A percentile compares a stretch with the other conserved stretches of the same genome.
phyloP scores from a whole-genome alignment of 2,329 filamentous ascomycete genomes.

The Aspergillus phoenicis region DNA sequence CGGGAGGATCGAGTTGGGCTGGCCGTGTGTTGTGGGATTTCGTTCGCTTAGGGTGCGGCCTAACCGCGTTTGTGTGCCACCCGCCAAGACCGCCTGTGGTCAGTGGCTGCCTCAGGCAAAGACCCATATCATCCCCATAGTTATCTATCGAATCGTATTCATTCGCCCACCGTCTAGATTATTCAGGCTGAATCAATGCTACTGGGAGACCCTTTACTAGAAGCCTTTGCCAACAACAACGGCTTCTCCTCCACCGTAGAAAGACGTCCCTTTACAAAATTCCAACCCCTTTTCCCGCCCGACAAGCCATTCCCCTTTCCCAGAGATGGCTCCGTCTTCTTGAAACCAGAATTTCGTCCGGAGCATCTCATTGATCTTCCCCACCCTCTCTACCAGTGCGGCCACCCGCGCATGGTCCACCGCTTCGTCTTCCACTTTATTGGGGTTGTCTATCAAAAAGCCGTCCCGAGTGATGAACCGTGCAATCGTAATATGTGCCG shows the following conservation, averaged over 20 bases:
- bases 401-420: constrained; percentile 58
- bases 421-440: constrained; percentile 32
- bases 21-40: constrained; percentile 47
- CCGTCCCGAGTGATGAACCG: constrained; percentile 73
- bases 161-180: neutral
- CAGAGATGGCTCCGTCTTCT: constrained; percentile 42
- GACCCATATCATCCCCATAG: neutral
- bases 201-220: neutral
- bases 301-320: constrained; percentile 77
- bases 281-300: constrained; percentile 82
- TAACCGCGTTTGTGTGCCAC: constrained; percentile 31
- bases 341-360: constrained; percentile 69
- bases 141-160: neutral
- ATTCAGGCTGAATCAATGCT: neutral
- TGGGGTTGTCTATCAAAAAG: constrained; percentile 42
- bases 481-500: constrained; percentile 84
- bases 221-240: constrained; percentile 59
- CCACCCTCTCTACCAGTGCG: constrained; percentile 69
- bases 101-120: constrained; percentile 10
- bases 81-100: constrained; percentile 20
- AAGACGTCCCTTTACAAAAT: constrained; percentile 72
- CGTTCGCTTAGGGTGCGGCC: constrained; percentile 45
- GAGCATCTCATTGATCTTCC: constrained; percentile 76
- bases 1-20: constrained; percentile 38
- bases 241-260: constrained; percentile 83